A percentile compares a stretch with the other conserved stretches of the same genome.
phyloP scores from a whole-genome alignment of 805 yeast species.

The Wickerhamiella sorbophila region DNA sequence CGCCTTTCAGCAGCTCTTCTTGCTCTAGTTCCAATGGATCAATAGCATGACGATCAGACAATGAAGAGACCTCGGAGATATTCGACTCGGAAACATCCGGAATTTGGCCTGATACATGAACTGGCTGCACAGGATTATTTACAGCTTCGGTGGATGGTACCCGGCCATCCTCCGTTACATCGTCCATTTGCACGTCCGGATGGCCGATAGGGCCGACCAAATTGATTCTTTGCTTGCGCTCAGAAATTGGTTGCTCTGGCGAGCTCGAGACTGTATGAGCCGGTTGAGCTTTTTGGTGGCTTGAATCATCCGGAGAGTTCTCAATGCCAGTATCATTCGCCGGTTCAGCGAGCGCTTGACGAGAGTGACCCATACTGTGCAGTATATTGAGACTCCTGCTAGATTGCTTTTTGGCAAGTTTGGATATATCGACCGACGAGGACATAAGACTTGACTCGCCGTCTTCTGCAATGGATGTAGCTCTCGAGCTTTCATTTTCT shows the following conservation, averaged over 20 bases:
- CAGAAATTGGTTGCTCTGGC: too few relatives aligned
- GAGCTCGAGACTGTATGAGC: too few relatives aligned
- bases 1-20: not conserved
- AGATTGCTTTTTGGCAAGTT: not conserved
- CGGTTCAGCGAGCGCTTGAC: not conserved
- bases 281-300: too few relatives aligned
- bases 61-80: not conserved
- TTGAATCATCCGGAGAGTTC: too few relatives aligned
- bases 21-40: not conserved
- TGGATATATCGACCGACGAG: not conserved
- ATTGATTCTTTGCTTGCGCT: too few relatives aligned
- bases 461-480: not conserved
- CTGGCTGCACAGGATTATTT: too few relatives aligned
- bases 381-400: not conserved
- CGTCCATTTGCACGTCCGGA: too few relatives aligned
- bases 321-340: too few relatives aligned
- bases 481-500: not conserved
- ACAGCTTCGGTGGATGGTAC: too few relatives aligned
- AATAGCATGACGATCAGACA: not conserved
- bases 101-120: too few relatives aligned
- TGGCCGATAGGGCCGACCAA: too few relatives aligned
- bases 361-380: not conserved
- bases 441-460: not conserved
- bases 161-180: too few relatives aligned
- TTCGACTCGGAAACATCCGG: not conserved